Evolutionary conservation across 2,329 filamentous ascomycete genomes (phyloP).

Genomic region (Ophiostoma ulmi): DNA sequence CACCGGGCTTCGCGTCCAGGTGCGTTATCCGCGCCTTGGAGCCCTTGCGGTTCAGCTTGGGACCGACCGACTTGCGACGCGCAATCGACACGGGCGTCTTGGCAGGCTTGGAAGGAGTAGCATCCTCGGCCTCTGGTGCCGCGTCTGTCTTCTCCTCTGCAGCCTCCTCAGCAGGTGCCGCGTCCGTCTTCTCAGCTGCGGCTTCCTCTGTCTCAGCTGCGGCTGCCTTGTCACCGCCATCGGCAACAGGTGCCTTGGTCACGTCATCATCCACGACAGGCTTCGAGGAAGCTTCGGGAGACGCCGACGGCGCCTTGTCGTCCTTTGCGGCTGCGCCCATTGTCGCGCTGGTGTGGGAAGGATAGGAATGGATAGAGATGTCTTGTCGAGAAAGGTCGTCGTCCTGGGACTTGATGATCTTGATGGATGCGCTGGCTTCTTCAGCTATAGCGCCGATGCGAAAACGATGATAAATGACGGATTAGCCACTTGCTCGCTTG

Average conservation of each 20-base stretch:
- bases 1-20: constrained; percentile 79
- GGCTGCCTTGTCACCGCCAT: constrained; percentile 40
- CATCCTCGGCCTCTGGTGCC: constrained; percentile 29
- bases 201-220: constrained; percentile 4
- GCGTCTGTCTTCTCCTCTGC: constrained; percentile 23
- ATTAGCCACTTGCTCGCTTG: constrained; percentile 12
- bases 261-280: constrained; percentile 15
- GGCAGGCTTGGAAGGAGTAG: constrained; percentile 32
- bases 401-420: not conserved
- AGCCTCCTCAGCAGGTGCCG: constrained; percentile 28
- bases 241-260: constrained; percentile 30
- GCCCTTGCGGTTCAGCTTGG: constrained; percentile 82
- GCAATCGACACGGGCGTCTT: constrained; percentile 41
- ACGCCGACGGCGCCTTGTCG: constrained; percentile 20
- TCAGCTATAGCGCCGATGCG: constrained; percentile 2
- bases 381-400: not conserved
- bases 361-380: not conserved
- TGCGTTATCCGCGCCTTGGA: constrained; percentile 67
- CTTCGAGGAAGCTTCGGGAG: constrained; percentile 21
- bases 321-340: constrained; percentile 25
- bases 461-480: constrained; percentile 4
- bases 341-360: constrained; percentile 18
- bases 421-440: constrained; percentile 5
- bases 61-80: constrained; percentile 70
- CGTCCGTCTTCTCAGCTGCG: constrained; percentile 32